phyloP scores from a whole-genome alignment of 129 eudicot species.

The Smallanthus sonchifolius region DNA sequence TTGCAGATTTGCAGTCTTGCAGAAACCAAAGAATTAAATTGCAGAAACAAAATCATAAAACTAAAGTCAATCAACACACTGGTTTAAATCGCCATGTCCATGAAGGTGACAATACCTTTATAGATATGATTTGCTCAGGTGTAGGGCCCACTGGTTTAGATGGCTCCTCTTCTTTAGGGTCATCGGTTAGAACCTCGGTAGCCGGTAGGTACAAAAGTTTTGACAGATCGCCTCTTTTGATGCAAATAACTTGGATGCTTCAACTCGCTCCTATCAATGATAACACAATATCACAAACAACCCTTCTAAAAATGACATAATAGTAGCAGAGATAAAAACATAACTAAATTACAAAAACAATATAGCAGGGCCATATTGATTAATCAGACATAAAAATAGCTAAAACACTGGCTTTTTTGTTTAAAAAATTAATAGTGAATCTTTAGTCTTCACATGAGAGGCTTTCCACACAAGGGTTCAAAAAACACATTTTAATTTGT shows the following conservation, averaged over 20 bases:
- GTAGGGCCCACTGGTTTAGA: slow-evolving; percentile 83
- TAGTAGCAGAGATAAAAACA: background rate
- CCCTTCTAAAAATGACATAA: too few relatives aligned
- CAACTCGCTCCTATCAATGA: slow-evolving; percentile 65
- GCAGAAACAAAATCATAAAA: too few relatives aligned
- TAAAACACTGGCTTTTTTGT: background rate
- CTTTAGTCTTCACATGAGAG: background rate
- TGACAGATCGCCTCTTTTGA: slow-evolving; percentile 80
- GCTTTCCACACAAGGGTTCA: slow-evolving; percentile 1
- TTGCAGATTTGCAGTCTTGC: too few relatives aligned
- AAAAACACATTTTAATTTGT: background rate
- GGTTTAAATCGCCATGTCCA: too few relatives aligned
- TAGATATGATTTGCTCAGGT: slow-evolving; percentile 91
- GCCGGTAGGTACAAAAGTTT: slow-evolving; percentile 80
- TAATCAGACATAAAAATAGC: background rate
- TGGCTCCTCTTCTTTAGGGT: slow-evolving; percentile 62
- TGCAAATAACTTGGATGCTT: slow-evolving; percentile 71
- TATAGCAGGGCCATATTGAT: background rate
- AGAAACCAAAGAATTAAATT: too few relatives aligned
- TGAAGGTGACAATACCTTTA: too few relatives aligned
- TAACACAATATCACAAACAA: slow-evolving; percentile 15
- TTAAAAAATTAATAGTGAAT: background rate
- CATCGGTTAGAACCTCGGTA: slow-evolving; percentile 68
- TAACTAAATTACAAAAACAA: background rate
- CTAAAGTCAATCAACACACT: too few relatives aligned